Base-by-base conservation (phyloP, 2,329 filamentous ascomycete species). In the Fusarium setosum region DNA sequence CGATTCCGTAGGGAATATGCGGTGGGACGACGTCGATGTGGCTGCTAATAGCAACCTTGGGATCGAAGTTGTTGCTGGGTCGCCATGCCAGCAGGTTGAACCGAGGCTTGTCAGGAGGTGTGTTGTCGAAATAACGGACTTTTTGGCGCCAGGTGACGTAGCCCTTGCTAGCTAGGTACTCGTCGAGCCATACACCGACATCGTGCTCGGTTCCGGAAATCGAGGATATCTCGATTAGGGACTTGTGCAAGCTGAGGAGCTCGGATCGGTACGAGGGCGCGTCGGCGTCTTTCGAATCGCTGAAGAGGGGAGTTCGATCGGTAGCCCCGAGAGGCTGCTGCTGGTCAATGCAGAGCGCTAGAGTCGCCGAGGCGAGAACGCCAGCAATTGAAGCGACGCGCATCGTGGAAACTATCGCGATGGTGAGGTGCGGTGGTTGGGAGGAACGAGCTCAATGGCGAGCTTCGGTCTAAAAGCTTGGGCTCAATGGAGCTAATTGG, bases 11-110 rank as follows among this genome's bases (percentile, higher is more conserved):
- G 0, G 89, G 89, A 59, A 92, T 90, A 74, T 87, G 88, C 0
- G 92, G 92, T 1, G 92, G 90, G 0, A 92, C 90, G 3, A 86
- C 86, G 72, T 97, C 94, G 71, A 97, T 95, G 75, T 97, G 94
- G 56, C 90, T 94, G 2, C 89, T 89, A 2, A 94, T 77, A n/a
- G 93, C 80, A 11, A 92, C 81, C 31, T 83, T 84, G 2, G 89
- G 85, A 10, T 83, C 79, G 34, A 83, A 81, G 15, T 78, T 76
- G 44, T 78, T 75, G 3, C 69, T 69, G 61, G 86, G 77, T 1
- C 79, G 81, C 83, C 83, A 93, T 3, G 94, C 94, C 37, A 94
- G 81, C 47, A 97, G 83, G 72, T 97, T 97, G 82, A 90, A 94
- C 49, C 77, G 74, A 23, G 72, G 65, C 17, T 69, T 57, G 37